A percentile compares a stretch with the other conserved stretches of the same genome.
Conservation (phyloP, 2,329 filamentous ascomycete species). For the Ophiocordyceps camponoti-rufipedis region DNA sequence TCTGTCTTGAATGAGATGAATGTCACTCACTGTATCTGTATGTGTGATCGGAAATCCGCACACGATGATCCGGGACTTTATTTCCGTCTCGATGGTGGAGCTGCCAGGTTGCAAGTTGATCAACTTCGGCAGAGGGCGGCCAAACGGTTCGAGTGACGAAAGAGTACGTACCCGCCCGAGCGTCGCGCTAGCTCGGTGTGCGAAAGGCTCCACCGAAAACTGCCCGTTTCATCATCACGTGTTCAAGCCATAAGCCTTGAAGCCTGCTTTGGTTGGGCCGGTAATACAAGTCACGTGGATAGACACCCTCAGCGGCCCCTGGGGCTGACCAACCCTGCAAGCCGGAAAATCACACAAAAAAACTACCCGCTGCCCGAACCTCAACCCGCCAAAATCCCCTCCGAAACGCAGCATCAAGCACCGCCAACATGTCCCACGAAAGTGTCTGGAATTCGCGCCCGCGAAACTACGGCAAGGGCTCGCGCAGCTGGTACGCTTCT, state of each 20-base stretch:
- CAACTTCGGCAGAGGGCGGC: conserved; percentile 1
- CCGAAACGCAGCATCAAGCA: conserved; percentile 11
- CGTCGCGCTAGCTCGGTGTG: not conserved
- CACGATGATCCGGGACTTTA: not conserved
- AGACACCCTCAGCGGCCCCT: not conserved
- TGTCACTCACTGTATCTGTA: not conserved
- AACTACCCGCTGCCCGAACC: conserved; percentile 15
- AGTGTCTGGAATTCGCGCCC: conserved; percentile 98
- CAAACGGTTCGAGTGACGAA: not conserved
- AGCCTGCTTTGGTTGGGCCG: not conserved
- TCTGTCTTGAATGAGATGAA: not conserved
- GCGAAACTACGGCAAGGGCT: conserved; percentile 92
- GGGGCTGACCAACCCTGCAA: conserved; percentile 20
- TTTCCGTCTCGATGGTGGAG: conserved; percentile 4
- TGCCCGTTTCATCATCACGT: not conserved
- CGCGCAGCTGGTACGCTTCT: conserved; percentile 65
- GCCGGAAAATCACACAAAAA: conserved; percentile 17
- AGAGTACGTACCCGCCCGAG: not conserved
- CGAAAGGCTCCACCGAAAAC: not conserved
- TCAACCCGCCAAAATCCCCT: conserved; percentile 16
- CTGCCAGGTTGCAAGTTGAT: conserved; percentile 12
- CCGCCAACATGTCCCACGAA: conserved; percentile 55
- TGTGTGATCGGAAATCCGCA: not conserved
- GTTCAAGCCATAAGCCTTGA: not conserved
- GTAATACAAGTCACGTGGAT: not conserved